Conservation (phyloP, 805 yeast genomes). For the Huiozyma naganishii region DNA sequence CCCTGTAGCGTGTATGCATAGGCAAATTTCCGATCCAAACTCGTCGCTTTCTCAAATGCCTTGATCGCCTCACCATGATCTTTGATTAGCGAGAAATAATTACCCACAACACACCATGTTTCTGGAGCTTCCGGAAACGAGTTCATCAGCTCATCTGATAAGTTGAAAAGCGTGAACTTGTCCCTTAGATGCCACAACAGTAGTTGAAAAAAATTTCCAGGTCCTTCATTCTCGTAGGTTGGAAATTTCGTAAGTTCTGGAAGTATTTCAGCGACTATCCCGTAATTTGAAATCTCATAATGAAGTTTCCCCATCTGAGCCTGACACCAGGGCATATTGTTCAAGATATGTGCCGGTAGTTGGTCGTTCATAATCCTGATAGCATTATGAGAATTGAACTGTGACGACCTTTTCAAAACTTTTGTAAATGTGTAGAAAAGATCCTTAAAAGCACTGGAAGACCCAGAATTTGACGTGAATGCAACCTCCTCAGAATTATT, state of each 20-base stretch:
- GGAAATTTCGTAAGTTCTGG: slow-evolving; percentile 89
- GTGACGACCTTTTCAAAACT: slow-evolving; percentile 16
- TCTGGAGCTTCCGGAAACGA: slow-evolving; percentile 58
- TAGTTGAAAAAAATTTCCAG: no score
- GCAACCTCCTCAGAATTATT: not conserved
- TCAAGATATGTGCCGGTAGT: slow-evolving; percentile 50
- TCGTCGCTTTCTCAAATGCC: slow-evolving; percentile 72
- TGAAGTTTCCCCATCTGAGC: slow-evolving; percentile 70
- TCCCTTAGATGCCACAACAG: slow-evolving; percentile 85
- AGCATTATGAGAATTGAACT: slow-evolving; percentile 73
- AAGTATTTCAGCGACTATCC: slow-evolving; percentile 36
- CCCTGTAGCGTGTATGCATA: slow-evolving; percentile 92
- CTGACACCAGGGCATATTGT: slow-evolving; percentile 74
- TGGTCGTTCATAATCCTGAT: slow-evolving; percentile 45
- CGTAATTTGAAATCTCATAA: slow-evolving; percentile 77
- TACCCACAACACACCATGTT: slow-evolving; percentile 89
- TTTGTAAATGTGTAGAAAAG: slow-evolving; percentile 13
- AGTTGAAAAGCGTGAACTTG: slow-evolving; percentile 64
- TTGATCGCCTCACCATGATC: slow-evolving; percentile 86
- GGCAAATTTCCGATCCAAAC: slow-evolving; percentile 56
- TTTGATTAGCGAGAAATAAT: slow-evolving; percentile 67
- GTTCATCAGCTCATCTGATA: slow-evolving; percentile 72
- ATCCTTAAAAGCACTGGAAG: not conserved
- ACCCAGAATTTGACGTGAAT: not conserved
- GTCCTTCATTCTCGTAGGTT: slow-evolving; percentile 29